A percentile compares a stretch with the other conserved stretches of the same genome.
These are phyloP conservation scores for Globisporangium paddicum DNA, from an alignment of 352 stramenopile genomes.

Conservation along the genomic window DNA sequence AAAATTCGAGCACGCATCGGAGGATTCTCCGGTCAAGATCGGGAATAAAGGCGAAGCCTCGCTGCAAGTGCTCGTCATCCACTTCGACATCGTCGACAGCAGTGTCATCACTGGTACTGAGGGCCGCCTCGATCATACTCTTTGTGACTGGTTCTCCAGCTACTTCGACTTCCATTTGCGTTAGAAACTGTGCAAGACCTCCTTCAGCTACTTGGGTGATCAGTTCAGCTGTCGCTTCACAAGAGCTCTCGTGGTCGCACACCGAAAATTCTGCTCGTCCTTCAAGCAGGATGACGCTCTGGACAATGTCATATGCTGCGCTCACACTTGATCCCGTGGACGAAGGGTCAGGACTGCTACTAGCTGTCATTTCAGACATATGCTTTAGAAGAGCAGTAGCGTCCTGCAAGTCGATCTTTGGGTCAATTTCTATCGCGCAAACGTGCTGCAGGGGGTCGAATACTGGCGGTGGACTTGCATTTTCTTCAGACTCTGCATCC, in stretches of 20 bases:
- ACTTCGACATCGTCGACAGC: not conserved
- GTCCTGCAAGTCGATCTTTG: slow-evolving; percentile 13
- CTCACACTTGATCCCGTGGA: not conserved
- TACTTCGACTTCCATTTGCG: not conserved
- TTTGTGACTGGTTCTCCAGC: not conserved
- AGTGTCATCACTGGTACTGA: not conserved
- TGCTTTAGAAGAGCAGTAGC: not conserved
- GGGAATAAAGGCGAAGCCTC: not conserved
- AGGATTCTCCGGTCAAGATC: slow-evolving; percentile 1
- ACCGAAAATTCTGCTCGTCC: not conserved
- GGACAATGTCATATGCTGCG: not conserved
- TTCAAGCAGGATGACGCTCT: slow-evolving; percentile 10
- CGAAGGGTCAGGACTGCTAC: not conserved
- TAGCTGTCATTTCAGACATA: not conserved
- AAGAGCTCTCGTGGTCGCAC: not conserved
- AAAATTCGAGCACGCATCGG: not conserved
- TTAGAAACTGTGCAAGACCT: not conserved
- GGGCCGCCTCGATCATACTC: not conserved
- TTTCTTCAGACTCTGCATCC: not conserved
- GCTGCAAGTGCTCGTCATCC: not conserved
- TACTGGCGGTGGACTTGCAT: not conserved
- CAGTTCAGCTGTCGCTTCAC: not conserved
- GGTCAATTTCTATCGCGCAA: slow-evolving; percentile 27
- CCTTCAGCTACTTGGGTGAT: not conserved
- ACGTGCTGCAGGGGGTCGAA: slow-evolving; percentile 33